Evolutionary conservation across 2,329 filamentous ascomycete species (phyloP), one percentile per base, ranked within the genome.

Genomic region (Geosmithia flava): DNA sequence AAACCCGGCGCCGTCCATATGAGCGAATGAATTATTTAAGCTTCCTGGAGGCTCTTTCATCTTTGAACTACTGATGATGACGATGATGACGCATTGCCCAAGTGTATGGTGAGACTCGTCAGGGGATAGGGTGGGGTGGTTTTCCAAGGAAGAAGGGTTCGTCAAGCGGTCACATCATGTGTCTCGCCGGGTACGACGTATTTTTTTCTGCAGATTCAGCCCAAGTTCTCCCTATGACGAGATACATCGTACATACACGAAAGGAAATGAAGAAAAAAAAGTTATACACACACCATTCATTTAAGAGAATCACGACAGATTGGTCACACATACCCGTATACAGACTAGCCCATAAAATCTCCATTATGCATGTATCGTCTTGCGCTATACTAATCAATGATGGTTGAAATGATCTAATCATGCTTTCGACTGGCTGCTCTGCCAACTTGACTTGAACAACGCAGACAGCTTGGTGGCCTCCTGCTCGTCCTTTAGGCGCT

Each of bases 361-460:
- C 13, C 6, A 37, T 37, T 11, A 37, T 13, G 11, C 11, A 19
- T 15, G n/a, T 42, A 8, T 23, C 17, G 20, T 45, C n/a, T 45
- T 27, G 23, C 23, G 42, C 42, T 23, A 44, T 44, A 17, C 17
- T 44, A 23, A 15, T 39, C 16, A 44, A n/a, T 48, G n/a, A 20
- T 49, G 27, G 16, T 30, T 17, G 17, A 11, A 16, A 11, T 17
- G 27, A 23, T 45, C 42, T 47, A 43, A 11, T 46, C 48, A 45
- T 42, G 58, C 56, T 45, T 48, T 57, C 48, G 61, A 56, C 52
- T 59, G 57, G 55, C 63, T 71, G 48, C 68, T 68, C 55, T 80
- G 73, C 83, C 85, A 93, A 42, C 83, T 83, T 43, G 69, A 69
- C 64, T 76, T 83, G 60, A 96, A 96, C 20, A 85, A 62, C 5